Evolutionary conservation across 176 grass and related monocot genomes (phyloP), one percentile per base, ranked within the genome.

Genomic region (Rhipidocladum racemiflorum): DNA sequence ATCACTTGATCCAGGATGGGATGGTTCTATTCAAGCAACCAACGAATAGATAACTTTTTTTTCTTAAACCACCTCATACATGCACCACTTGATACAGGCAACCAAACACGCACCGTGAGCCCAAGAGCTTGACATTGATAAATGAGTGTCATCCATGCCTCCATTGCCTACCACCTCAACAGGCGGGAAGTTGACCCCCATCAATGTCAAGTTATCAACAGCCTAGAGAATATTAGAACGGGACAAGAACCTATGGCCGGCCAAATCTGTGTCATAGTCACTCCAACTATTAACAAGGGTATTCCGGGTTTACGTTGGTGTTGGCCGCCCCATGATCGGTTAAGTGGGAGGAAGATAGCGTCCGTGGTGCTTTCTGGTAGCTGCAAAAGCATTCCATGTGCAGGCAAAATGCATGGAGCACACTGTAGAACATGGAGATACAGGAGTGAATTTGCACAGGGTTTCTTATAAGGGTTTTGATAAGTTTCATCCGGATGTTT

Each of bases 301-400:
- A 46, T 84, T 6, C 40, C 6, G 4, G 24, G 53, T 43, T 81
- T 68, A 53, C 0, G 51, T 78, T 20, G 24, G 32, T 46, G 20
- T 49, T 80, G 20, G 82, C 76, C 76, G 82, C 82, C 82, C 87
- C 87, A 89, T 85, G 77, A 89, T 68, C 25, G 20, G 32, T 51
- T 1, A 25, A 68, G 35, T 32, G 57, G 55, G 21, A 13, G 18
- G 34, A n/a, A 44, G 80, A 65, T 48, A 48, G 72, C 65, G 86
- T 54, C 14, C 35, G 25, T 75, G 69, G 25, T 32, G 55, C 24
- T 49, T 78, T 74, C 23, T 44, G 21, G 25, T 12, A 61, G 15
- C 2, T 27, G 40, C 29, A 62, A 61, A 70, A 70, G 21, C n/a
- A 9, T 20, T 20, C n/a, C 30, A 27, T 25, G n/a, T 13, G 10